Base-by-base conservation (phyloP, 2,329 filamentous ascomycete genomes). In the Alternaria incomplexa region DNA sequence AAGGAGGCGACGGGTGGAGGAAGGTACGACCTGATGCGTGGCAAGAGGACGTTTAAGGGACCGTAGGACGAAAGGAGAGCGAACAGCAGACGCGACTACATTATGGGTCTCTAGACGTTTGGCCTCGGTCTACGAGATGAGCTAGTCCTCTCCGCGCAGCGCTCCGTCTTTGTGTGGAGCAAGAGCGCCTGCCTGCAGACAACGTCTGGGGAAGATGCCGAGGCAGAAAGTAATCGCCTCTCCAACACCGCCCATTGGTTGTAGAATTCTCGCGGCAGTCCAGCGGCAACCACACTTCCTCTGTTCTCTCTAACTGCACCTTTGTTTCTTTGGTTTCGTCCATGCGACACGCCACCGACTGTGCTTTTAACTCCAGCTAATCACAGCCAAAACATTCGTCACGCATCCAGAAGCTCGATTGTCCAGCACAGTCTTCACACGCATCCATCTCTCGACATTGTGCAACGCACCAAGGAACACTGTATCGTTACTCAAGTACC, bases 151-250 rank as follows among this genome's bases (percentile, higher is more conserved):
- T 70, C 63, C 60, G 65, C 64, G 62, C 59, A 58, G 54, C 54
- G 17, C 25, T 64, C 64, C 63, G 67, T 54, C 48, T 52, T 52
- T 57, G 61, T 48, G 67, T 66, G 67, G 58, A 68, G 65, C 61
- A 48, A 44, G 43, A 40, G 4, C 36, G 15, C 36, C 36, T 40
- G 36, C 36, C 36, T 32, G 58, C 43, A 58, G 51, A 44, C 44
- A 61, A 66, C 58, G 53, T 63, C 66, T 69, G 66, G 71, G 68
- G 67, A 67, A 69, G 26, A 48, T 66, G 58, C 70, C 70, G 69
- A 72, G 71, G 71, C 64, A 64, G 56, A 28, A 17, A 1, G 20
- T 52, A 52, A 52, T 52, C 48, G n/a, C 20, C 20, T 52, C 48
- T 40, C 28, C 28, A 52, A 52, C 48, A 36, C 48, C 28, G 20